Base-by-base conservation (phyloP, 169 alveolate genomes). In the Perkinsus chesapeaki region DNA sequence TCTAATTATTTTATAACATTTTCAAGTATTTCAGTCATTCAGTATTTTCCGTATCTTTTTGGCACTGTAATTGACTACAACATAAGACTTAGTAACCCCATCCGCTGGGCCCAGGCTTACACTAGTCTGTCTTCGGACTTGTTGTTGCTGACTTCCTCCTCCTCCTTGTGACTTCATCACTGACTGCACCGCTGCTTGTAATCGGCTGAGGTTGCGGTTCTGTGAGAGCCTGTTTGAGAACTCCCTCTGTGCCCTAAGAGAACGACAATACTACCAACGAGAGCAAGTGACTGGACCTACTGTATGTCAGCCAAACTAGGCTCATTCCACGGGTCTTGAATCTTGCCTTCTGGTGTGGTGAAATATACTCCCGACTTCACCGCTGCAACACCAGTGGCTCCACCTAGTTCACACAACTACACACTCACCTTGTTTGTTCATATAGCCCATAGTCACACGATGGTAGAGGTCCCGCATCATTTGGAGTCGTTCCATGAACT, bases 401-500 rank as follows among this genome's bases (percentile, higher is more conserved):
- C 82, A 60, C 82, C 36, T 60, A 60, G 36, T n/a, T n/a, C n/a
- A n/a, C n/a, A n/a, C n/a, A n/a, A 1, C 12, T 12, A 23, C 12
- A 9, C 3, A 16, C 82, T 60, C 23, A 60, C 82, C 3, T 5
- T 60, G 37, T 60, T 60, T 60, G 7, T 60, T 60, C 82, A 60
- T 20, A 34, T 60, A 60, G 3, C 82, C 82, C 82, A 60, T 60
- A 23, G 36, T 60, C 3, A 60, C 82, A 20, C 39, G 92, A 39
- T 91, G 92, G 72, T 37, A 91, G 38, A 39, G 72, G 20, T 39
- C 92, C 31, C 92, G 3, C 92, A 91, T 91, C 39, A 91, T 23
- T 37, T 91, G 73, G 72, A 91, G 92, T 0, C 92, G 47, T 38
- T 39, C 34, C 38, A 91, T 31, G 92, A 91, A 91, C 92, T 91